These are phyloP conservation scores for Beauveria pseudobassiana DNA, from an alignment of 2,329 filamentous ascomycete genomes.

Conservation along the genomic window DNA sequence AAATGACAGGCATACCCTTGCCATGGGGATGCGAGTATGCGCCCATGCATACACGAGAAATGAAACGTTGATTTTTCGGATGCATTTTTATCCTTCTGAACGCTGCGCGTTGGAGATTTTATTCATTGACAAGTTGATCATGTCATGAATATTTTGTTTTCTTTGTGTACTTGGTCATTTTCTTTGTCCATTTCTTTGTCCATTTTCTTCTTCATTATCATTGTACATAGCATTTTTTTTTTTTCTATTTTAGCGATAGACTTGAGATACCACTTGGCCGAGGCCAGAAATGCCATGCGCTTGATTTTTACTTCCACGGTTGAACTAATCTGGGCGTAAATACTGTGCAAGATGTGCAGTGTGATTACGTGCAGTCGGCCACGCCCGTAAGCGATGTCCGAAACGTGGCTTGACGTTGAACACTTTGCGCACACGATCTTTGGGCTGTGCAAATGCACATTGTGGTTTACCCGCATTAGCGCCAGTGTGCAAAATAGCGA, in stretches of 20 bases:
- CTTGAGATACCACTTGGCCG: constrained; percentile 9
- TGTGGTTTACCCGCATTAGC: too few relatives aligned
- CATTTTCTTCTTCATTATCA: not conserved
- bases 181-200: not conserved
- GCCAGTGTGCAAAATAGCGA: too few relatives aligned
- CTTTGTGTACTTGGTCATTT: not conserved
- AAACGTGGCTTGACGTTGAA: not conserved
- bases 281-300: constrained; percentile 2
- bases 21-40: not conserved
- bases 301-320: not conserved
- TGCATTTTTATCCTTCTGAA: not conserved
- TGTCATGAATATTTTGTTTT: not conserved
- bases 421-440: not conserved
- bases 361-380: not conserved
- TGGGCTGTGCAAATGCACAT: not conserved
- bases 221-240: not conserved
- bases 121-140: not conserved
- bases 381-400: not conserved
- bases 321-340: not conserved
- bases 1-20: not conserved
- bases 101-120: constrained; percentile 1
- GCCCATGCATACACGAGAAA: constrained; percentile 5
- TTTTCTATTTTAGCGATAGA: constrained; percentile 7
- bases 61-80: not conserved
- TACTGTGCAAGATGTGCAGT: not conserved